These are phyloP conservation scores for Cochlearia excelsa DNA, from an alignment of 345 rosid species.

Conservation along the genomic window DNA sequence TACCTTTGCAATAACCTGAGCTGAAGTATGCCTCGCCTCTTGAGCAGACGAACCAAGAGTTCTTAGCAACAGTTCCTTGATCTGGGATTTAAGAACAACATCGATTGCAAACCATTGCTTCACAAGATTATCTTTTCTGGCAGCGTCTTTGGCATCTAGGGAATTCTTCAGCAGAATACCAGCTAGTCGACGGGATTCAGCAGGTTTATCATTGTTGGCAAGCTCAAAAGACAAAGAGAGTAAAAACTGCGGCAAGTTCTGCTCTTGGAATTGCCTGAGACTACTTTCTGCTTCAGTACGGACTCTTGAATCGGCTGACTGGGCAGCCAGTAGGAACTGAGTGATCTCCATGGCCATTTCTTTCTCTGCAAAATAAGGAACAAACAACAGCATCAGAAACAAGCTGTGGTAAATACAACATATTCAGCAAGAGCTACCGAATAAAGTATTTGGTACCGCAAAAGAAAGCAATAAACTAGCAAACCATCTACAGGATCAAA, in stretches of 20 bases:
- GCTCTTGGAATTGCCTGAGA: slow-evolving; percentile 77
- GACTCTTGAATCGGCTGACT: slow-evolving; percentile 65
- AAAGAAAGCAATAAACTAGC: not conserved
- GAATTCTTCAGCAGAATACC: slow-evolving; percentile 93
- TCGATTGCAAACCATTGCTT: slow-evolving; percentile 76
- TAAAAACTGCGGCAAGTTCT: slow-evolving; percentile 67
- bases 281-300: slow-evolving; percentile 76
- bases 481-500: not conserved
- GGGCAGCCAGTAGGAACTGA: slow-evolving; percentile 75
- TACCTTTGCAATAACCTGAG: slow-evolving; percentile 89
- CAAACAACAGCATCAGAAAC: not conserved
- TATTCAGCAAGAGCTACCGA: not conserved
- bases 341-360: slow-evolving; percentile 90
- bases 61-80: slow-evolving; percentile 64
- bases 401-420: not conserved
- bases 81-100: slow-evolving; percentile 62
- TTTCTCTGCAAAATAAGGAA: slow-evolving; percentile 33
- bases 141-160: slow-evolving; percentile 77
- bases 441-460: slow-evolving; percentile 1
- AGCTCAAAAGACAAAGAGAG: slow-evolving; percentile 80
- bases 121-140: slow-evolving; percentile 60
- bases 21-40: slow-evolving; percentile 84
- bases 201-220: slow-evolving; percentile 69
- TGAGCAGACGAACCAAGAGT: slow-evolving; percentile 64
- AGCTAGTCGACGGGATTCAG: slow-evolving; percentile 79